These are phyloP conservation scores for Ceratocystis diversiconidia DNA, from an alignment of 2,329 filamentous ascomycete genomes.

Conservation along the genomic window DNA sequence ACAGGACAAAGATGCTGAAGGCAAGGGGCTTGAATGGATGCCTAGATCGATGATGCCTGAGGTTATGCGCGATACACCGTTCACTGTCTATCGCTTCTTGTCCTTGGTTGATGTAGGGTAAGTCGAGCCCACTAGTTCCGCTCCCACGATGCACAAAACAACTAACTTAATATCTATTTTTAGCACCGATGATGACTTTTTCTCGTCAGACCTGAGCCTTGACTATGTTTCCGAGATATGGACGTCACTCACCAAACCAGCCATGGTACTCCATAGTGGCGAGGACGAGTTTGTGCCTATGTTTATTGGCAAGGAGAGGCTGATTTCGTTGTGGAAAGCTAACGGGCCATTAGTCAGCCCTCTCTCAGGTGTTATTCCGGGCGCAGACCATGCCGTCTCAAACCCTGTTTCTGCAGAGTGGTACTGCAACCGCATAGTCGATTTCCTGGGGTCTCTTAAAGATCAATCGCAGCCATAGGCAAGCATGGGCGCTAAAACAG, in stretches of 20 bases:
- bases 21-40: slow-evolving; percentile 41
- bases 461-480: neutral
- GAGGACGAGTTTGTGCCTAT: slow-evolving; percentile 51
- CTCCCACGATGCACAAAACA: neutral
- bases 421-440: slow-evolving; percentile 34
- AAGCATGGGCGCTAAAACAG: neutral
- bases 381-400: slow-evolving; percentile 37
- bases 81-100: slow-evolving; percentile 40
- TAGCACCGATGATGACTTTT: slow-evolving; percentile 71
- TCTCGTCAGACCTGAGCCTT: slow-evolving; percentile 59
- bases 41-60: slow-evolving; percentile 31
- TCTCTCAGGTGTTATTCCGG: slow-evolving; percentile 39
- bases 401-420: slow-evolving; percentile 33
- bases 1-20: slow-evolving; percentile 39
- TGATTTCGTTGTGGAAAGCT: slow-evolving; percentile 44
- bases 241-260: slow-evolving; percentile 42
- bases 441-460: slow-evolving; percentile 30
- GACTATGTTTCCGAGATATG: slow-evolving; percentile 49
- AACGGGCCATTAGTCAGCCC: slow-evolving; percentile 34
- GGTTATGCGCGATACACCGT: slow-evolving; percentile 29
- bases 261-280: slow-evolving; percentile 51
- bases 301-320: slow-evolving; percentile 39
- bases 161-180: neutral
- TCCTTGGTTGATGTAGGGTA: slow-evolving; percentile 38
- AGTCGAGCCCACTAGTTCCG: slow-evolving; percentile 21